Base-by-base conservation (phyloP, 805 yeast genomes). In the Metschnikowia orientalis region DNA sequence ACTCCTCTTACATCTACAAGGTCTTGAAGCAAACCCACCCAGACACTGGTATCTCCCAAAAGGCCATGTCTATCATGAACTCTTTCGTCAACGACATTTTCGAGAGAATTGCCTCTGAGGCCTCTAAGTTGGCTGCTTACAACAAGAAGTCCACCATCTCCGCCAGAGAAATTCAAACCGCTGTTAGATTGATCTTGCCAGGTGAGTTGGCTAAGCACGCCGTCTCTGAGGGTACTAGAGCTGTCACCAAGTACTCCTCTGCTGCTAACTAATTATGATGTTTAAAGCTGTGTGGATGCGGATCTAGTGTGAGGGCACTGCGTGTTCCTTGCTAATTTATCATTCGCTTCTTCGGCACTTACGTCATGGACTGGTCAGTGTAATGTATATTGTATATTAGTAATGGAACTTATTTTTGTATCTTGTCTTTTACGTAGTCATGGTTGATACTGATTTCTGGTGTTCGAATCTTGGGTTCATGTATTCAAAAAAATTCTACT, bases 151-250 rank as follows among this genome's bases (percentile, higher is more conserved):
- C 63, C 27, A 57, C 63, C 52, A 57, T 57, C 36, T 57, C 63
- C 26, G 61, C 63, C 35, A 57, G 63, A 57, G 63, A 57, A 41
- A 57, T 57, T 47, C 63, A 57, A 42, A 57, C 63, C 31, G 61
- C 63, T 26, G 63, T 57, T 30, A 57, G 62, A 54, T 57, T 57
- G 55, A 57, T 57, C 54, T 57, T 57, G 53, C 63, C 63, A 25
- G 63, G 63, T 53, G 63, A 57, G 47, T 57, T 57, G 52, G 63
- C 63, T 33, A 57, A 57, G 59, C 63, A 57, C 53, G 63, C 63
- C 35, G 63, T 57, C 43, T 57, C 63, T 28, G 63, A 57, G 47
- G 63, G 63, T 53, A 57, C 63, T 40, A 57, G 63, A 57, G 61
- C 63, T 48, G 62, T 57, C 39, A 57, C 63, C 44, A 57, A 57